phyloP scores from a whole-genome alignment of 2,329 filamentous ascomycete genomes.

The Trichoderma sp. region DNA sequence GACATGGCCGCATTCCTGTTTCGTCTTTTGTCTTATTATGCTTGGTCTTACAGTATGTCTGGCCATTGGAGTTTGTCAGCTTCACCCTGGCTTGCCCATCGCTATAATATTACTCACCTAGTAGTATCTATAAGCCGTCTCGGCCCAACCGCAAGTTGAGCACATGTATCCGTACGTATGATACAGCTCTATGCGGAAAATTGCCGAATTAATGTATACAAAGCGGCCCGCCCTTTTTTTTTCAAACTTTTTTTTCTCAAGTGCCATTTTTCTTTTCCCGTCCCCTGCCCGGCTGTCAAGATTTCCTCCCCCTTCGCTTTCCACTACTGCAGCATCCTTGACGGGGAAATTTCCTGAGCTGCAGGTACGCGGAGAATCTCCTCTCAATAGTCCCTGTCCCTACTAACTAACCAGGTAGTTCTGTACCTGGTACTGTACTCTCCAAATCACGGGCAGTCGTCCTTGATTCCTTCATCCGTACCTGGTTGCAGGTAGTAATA shows the following conservation, averaged over 20 bases:
- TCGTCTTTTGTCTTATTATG: neutral
- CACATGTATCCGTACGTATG: neutral
- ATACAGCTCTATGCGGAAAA: neutral
- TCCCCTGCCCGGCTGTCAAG: neutral
- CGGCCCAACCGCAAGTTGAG: neutral
- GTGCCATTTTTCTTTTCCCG: neutral
- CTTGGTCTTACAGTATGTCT: neutral
- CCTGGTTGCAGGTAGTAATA: neutral
- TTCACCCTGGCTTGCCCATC: neutral
- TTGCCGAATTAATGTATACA: neutral
- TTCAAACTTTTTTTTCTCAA: neutral
- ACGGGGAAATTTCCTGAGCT: neutral
- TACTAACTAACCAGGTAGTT: no score
- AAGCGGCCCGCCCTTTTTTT: neutral
- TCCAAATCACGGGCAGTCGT: neutral
- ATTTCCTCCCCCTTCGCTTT: neutral
- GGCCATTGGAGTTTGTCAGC: neutral
- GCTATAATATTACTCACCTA: neutral
- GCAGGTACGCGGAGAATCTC: neutral
- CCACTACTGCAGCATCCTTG: neutral
- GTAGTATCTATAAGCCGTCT: neutral
- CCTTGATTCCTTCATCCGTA: neutral
- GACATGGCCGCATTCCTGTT: neutral
- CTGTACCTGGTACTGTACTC: no score
- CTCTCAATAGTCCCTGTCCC: neutral